phyloP scores from a whole-genome alignment of 805 yeast genomes.

The Priceomyces castillae region DNA sequence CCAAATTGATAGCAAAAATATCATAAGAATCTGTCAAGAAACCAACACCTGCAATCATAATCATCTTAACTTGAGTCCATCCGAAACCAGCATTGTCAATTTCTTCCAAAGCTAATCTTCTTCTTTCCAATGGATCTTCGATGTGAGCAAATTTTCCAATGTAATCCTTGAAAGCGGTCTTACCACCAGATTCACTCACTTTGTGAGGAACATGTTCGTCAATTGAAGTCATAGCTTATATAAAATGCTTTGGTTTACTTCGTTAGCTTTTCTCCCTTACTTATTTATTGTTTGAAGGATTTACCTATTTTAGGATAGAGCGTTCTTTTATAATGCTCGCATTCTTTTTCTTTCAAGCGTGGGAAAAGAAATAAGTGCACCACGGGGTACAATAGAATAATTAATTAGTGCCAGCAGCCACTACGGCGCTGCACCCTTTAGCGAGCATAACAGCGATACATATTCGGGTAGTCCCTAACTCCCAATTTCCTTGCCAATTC shows the following conservation, averaged over 20 bases:
- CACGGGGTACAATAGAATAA: background rate
- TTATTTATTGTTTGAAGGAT: background rate
- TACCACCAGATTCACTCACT: constrained; percentile 56
- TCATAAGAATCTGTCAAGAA: constrained; percentile 92
- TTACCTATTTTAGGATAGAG: background rate
- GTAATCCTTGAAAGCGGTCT: constrained; percentile 82
- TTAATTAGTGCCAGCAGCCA: background rate
- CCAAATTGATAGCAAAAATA: constrained; percentile 85
- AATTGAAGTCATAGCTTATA: constrained; percentile 6
- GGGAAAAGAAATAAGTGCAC: constrained; percentile 3
- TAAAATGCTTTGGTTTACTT: background rate
- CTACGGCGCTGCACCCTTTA: background rate
- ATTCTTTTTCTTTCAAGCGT: background rate
- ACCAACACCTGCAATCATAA: constrained; percentile 87
- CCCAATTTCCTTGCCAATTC: too few relatives aligned
- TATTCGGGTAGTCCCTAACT: too few relatives aligned
- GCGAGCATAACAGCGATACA: background rate
- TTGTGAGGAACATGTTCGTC: constrained; percentile 5
- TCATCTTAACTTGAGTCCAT: constrained; percentile 81
- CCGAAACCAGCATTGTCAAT: constrained; percentile 78
- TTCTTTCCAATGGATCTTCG: constrained; percentile 82
- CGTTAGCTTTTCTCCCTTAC: background rate
- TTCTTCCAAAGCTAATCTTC: constrained; percentile 80
- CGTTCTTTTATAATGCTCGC: constrained; percentile 5
- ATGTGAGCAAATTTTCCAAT: constrained; percentile 76